phyloP scores from a whole-genome alignment of 352 stramenopile genomes.

The Globisporangium solare region DNA sequence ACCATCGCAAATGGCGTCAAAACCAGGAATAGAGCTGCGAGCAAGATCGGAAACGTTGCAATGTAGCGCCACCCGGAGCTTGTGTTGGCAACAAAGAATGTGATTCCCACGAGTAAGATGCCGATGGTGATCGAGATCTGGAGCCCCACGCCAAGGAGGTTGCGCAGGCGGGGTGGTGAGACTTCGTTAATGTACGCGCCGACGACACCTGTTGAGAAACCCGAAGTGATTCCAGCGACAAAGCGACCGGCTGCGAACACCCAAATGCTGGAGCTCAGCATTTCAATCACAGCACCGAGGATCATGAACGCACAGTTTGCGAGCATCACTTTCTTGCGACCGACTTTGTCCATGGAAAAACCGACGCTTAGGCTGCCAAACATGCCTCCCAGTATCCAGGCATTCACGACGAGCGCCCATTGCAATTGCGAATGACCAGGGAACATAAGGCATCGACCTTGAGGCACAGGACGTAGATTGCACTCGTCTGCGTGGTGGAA shows the following conservation, averaged over 20 bases:
- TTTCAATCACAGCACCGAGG: not conserved
- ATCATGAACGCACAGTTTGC: constrained; percentile 6
- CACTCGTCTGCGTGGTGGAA: too few species aligned
- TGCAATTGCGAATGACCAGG: constrained; percentile 1
- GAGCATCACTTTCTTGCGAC: constrained; percentile 4
- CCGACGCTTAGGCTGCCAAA: not conserved
- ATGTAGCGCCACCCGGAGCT: constrained; percentile 50
- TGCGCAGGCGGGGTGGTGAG: constrained; percentile 30
- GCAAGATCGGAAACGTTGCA: constrained; percentile 31
- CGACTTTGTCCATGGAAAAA: not conserved
- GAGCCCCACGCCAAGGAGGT: constrained; percentile 29
- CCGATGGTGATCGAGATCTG: constrained; percentile 48
- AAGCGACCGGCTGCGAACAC: constrained; percentile 3
- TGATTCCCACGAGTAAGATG: constrained; percentile 33
- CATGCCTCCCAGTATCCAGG: not conserved
- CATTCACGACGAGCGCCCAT: not conserved
- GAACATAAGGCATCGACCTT: not conserved
- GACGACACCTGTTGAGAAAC: constrained; percentile 27
- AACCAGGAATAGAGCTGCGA: constrained; percentile 28
- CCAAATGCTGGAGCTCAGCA: not conserved
- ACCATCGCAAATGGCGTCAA: constrained; percentile 38
- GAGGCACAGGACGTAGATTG: not conserved
- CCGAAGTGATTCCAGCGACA: constrained; percentile 3
- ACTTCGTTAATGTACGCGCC: constrained; percentile 46
- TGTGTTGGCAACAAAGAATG: constrained; percentile 49